These are phyloP conservation scores for Diaporthe ilicicola DNA, from an alignment of 2,329 filamentous ascomycete species.

Conservation along the genomic window DNA sequence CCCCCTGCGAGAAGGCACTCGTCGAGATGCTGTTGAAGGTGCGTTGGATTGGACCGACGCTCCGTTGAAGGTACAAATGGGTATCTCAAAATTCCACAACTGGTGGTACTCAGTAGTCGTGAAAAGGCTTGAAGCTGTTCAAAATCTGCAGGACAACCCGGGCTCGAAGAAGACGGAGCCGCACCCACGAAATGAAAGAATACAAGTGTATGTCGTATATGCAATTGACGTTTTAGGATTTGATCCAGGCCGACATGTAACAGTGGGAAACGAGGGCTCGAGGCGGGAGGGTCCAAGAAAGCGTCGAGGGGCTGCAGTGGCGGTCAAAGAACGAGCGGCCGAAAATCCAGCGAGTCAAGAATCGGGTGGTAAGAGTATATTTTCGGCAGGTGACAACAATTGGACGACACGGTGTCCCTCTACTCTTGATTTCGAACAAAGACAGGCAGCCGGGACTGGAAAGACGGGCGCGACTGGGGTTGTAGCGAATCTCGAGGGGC, in stretches of 20 bases:
- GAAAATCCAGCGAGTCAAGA: constrained; percentile 31
- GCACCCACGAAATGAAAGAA: constrained; percentile 30
- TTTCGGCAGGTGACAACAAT: constrained; percentile 18
- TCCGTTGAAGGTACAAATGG: constrained; percentile 31
- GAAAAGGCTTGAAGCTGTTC: constrained; percentile 24
- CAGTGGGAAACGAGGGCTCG: constrained; percentile 26
- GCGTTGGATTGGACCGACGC: constrained; percentile 38
- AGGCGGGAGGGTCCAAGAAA: constrained; percentile 7
- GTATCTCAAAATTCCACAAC: constrained; percentile 34
- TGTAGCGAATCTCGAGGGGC: constrained; percentile 16
- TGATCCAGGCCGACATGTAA: constrained; percentile 15
- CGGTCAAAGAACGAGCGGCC: constrained; percentile 32
- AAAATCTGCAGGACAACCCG: constrained; percentile 31
- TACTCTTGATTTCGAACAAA: constrained; percentile 31
- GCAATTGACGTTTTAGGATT: constrained; percentile 23
- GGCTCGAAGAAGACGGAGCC: constrained; percentile 28
- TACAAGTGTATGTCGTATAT: constrained; percentile 31
- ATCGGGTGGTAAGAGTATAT: constrained; percentile 23
- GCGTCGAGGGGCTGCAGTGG: constrained; percentile 21
- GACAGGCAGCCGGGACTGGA: constrained; percentile 27
- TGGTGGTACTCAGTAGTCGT: constrained; percentile 14
- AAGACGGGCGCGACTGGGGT: constrained; percentile 26
- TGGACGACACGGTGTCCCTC: constrained; percentile 20
- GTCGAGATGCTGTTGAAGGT: constrained; percentile 37
- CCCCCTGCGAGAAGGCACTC: constrained; percentile 59